Evolutionary conservation across 2,329 filamentous ascomycete genomes (phyloP), one percentile per base, ranked within the genome.

Genomic region (Epichloe glyceriae): DNA sequence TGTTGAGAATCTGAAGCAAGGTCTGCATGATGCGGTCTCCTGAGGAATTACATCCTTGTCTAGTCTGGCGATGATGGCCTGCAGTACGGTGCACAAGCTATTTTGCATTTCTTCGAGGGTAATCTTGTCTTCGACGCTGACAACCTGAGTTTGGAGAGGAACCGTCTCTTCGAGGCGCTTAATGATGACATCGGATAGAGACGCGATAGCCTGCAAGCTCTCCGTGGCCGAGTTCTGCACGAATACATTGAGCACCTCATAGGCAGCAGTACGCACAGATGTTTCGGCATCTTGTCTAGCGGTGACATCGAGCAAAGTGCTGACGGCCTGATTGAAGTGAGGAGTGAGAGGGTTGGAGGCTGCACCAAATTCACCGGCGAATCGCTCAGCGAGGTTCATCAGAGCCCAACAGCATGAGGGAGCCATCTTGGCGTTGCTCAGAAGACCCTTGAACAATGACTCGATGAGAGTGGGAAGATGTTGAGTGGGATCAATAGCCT

Each of bases 391-490:
- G 64, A 98, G 73, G 71, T 97, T 98, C 88, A 98, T 97, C 58
- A 98, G 73, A 34, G 93, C 90, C 93, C 94, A 96, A 73, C 93
- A 98, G 81, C 93, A 97, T 33, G 93, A 98, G 50, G 88, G 83
- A 34, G 91, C 93, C 83, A 98, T 98, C 79, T 95, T 96, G 53
- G 89, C 85, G 66, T 86, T 93, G 71, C 86, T 91, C 53, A 88
- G 82, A 53, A 98, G 78, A 47, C 91, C 93, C 59, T 83, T 82
- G 73, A 98, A 98, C 10, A 98, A 79, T 40, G 90, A 86, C 51
- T 82, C 80, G 62, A 98, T 91, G 55, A 98, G 75, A 19, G 85
- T 81, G 56, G 89, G 86, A 5, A 98, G 79, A 64, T 96, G 88
- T 56, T 83, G 75, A 58, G 79, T 74, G 40, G 88, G 85, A 65